A percentile compares a stretch with the other conserved stretches of the same genome.
These are phyloP conservation scores for Nigrospora osmanthi DNA, from an alignment of 2,329 filamentous ascomycete species.

Conservation along the genomic window DNA sequence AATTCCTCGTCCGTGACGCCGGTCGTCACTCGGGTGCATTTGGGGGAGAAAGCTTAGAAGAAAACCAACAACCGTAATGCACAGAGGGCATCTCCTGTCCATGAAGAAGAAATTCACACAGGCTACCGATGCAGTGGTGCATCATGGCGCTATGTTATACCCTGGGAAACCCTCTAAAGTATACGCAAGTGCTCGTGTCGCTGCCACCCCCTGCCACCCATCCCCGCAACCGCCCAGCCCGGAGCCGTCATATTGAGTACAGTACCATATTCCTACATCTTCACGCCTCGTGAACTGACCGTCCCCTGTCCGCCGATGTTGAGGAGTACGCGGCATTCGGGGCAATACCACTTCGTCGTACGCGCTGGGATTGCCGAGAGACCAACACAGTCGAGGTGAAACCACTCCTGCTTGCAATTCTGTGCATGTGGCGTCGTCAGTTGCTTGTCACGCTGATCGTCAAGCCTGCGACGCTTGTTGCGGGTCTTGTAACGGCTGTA, in stretches of 20 bases:
- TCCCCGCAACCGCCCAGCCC: neutral
- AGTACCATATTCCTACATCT: slow-evolving; percentile 21
- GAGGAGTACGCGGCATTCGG: slow-evolving; percentile 58
- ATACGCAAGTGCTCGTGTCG: too few species aligned
- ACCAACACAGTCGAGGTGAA: slow-evolving; percentile 71
- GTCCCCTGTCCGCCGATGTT: slow-evolving; percentile 58
- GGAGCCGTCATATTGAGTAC: neutral
- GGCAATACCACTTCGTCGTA: slow-evolving; percentile 80
- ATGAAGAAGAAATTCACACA: too few species aligned
- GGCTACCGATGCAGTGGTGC: too few species aligned
- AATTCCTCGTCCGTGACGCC: neutral
- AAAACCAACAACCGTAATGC: too few species aligned
- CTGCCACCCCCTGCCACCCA: too few species aligned
- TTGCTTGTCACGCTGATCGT: slow-evolving; percentile 8
- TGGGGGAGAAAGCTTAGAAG: too few species aligned
- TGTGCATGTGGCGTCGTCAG: slow-evolving; percentile 17
- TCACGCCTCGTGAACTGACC: slow-evolving; percentile 50
- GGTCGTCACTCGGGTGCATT: too few species aligned
- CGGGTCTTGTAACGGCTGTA: slow-evolving; percentile 5
- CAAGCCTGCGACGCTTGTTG: neutral
- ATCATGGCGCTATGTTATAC: too few species aligned
- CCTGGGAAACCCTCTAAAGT: too few species aligned
- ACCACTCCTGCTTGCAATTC: slow-evolving; percentile 78
- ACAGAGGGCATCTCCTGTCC: too few species aligned
- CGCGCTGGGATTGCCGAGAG: slow-evolving; percentile 60